Conservation (phyloP, 345 rosid genomes). For the Euphorbia tirucalli region DNA sequence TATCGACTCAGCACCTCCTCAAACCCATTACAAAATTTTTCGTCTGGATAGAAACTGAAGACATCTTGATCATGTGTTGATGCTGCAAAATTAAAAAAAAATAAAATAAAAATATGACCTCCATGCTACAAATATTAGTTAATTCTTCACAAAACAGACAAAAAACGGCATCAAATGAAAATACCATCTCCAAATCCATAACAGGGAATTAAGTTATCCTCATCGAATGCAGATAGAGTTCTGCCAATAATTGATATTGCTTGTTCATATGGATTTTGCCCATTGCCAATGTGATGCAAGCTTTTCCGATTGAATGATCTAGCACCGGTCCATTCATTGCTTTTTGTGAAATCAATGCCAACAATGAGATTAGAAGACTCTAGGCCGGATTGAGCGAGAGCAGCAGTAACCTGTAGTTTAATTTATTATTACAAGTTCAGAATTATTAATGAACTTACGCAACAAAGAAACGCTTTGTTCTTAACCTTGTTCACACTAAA, state of each 20-base stretch:
- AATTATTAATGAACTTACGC: background rate
- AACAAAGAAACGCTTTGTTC: background rate
- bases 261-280: constrained; percentile 73
- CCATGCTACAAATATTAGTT: background rate
- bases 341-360: constrained; percentile 93
- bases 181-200: constrained; percentile 81
- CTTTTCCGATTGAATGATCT: constrained; percentile 64
- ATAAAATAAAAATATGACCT: background rate
- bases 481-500: background rate
- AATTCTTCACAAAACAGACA: background rate
- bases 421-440: background rate
- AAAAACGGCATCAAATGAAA: background rate
- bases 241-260: constrained; percentile 77
- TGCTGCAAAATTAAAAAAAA: constrained; percentile 55
- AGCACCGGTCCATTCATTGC: constrained; percentile 98
- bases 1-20: constrained; percentile 81
- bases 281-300: constrained; percentile 60
- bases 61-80: constrained; percentile 94
- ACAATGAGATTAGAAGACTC: constrained; percentile 94
- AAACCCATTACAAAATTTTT: constrained; percentile 68
- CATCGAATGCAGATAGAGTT: constrained; percentile 71
- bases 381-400: constrained; percentile 79
- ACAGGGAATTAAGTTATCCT: constrained; percentile 82
- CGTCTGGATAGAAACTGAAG: constrained; percentile 69
- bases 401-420: constrained; percentile 68